Base-by-base conservation (phyloP, 345 rosid genomes). In the Aquilaria yunnanensis region DNA sequence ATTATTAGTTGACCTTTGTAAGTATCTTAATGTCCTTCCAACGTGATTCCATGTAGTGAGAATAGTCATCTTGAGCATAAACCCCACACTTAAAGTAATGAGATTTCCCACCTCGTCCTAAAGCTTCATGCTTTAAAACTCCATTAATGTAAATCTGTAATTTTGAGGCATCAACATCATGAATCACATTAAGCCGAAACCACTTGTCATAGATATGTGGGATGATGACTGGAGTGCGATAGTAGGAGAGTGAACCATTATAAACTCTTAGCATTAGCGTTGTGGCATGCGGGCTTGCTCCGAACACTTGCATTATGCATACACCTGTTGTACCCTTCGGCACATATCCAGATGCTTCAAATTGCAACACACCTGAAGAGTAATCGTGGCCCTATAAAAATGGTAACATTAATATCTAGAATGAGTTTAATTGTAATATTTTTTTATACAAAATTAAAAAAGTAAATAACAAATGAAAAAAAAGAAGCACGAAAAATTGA, bases 1-100 rank as follows among this genome's bases (percentile, higher is more conserved):
- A 37, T 37, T 37, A 37, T 37, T 9, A 37, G 43, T 37, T 37
- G 43, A 9, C 43, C 43, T 61, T 71, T 59, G 11, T 78, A 4
- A 70, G 56, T 34, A 76, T 59, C 31, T 65, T 66, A 11, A 73
- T 62, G 23, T 31, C 68, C 37, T 67, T 79, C 80, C 83, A 76
- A 45, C 76, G 72, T 12, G 78, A 70, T 58, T 79, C 80, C 83
- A 70, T 79, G 55, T 60, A 70, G 47, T 53, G 46, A 1, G 83
- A 78, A 8, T 14, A 31, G 3, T 63, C 11, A 9, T 54, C 14
- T 41, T 75, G 74, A 0, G 56, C 73, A 45, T 76, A 74, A 6
- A 79, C 81, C 7, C 78, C 83, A 14, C 61, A 76, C 23, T 76
- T 76, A 46, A 76, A 79, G 43, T 51, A 51, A 62, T 73, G 72